These are phyloP conservation scores for Thraustotheca clavata DNA, from an alignment of 352 stramenopile species.

Conservation along the genomic window DNA sequence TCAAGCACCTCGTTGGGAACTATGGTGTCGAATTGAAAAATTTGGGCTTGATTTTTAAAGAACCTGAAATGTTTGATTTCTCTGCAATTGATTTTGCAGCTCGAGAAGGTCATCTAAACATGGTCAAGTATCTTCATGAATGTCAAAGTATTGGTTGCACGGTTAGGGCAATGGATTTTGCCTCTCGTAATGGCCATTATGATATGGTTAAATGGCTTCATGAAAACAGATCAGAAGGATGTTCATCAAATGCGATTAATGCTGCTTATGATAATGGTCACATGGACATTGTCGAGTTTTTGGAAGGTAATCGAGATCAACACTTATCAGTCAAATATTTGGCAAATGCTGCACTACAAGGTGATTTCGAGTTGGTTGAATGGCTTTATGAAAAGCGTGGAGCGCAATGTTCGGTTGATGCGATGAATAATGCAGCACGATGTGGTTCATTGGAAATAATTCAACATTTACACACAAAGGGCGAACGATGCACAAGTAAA, in stretches of 20 bases:
- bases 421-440: too few species aligned
- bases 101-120: conserved; percentile 25
- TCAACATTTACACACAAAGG: too few species aligned
- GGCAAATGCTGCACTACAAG: background rate
- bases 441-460: too few species aligned
- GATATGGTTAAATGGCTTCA: conserved; percentile 19
- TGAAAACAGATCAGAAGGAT: conserved; percentile 21
- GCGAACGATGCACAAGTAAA: background rate
- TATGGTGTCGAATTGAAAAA: too few species aligned
- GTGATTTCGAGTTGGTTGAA: background rate
- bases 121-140: conserved; percentile 32
- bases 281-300: conserved; percentile 9
- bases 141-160: conserved; percentile 27
- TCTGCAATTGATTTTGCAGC: conserved; percentile 38
- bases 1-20: too few species aligned
- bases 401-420: too few species aligned
- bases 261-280: background rate
- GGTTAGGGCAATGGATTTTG: conserved; percentile 9
- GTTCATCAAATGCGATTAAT: background rate
- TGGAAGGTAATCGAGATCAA: background rate
- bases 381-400: conserved; percentile 7
- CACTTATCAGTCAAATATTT: background rate
- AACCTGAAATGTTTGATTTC: too few species aligned
- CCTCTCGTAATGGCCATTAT: background rate
- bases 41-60: too few species aligned